Conservation (phyloP, 2,329 filamentous ascomycete genomes). For the Microdochium bolleyi region DNA sequence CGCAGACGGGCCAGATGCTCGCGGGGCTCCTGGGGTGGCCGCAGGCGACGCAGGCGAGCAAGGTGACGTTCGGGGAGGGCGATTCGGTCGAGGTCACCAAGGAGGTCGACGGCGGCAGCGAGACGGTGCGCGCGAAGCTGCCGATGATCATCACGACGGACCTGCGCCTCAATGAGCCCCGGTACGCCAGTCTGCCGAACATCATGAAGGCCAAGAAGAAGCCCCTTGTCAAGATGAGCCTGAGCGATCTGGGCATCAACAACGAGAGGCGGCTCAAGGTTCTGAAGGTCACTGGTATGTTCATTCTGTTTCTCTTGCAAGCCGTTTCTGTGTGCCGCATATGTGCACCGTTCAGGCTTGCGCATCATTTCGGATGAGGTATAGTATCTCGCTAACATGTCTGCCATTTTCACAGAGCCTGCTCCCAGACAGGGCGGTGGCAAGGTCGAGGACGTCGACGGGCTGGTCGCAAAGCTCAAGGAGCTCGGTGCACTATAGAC, state of each 20-base stretch:
- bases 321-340: too few relatives aligned
- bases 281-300: conserved; percentile 75
- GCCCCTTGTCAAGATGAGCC: conserved; percentile 84
- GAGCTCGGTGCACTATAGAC: conserved; percentile 80
- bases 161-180: conserved; percentile 85
- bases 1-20: conserved; percentile 97
- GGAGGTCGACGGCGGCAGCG: conserved; percentile 92
- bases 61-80: conserved; percentile 66
- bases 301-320: neutral
- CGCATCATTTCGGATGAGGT: too few relatives aligned
- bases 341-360: too few relatives aligned
- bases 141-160: conserved; percentile 95
- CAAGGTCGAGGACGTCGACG: conserved; percentile 96
- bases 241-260: conserved; percentile 75
- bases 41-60: conserved; percentile 88
- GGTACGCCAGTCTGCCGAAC: conserved; percentile 92
- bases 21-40: conserved; percentile 86
- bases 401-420: conserved; percentile 53
- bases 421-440: conserved; percentile 81
- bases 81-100: conserved; percentile 70
- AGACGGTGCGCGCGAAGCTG: conserved; percentile 78
- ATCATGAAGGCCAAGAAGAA: conserved; percentile 99
- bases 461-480: conserved; percentile 89
- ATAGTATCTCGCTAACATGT: conserved; percentile 1
- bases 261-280: conserved; percentile 74